Evolutionary conservation across 106 monocot species (phyloP), one percentile per base, ranked within the genome.

Genomic region (Triglochin maritima): DNA sequence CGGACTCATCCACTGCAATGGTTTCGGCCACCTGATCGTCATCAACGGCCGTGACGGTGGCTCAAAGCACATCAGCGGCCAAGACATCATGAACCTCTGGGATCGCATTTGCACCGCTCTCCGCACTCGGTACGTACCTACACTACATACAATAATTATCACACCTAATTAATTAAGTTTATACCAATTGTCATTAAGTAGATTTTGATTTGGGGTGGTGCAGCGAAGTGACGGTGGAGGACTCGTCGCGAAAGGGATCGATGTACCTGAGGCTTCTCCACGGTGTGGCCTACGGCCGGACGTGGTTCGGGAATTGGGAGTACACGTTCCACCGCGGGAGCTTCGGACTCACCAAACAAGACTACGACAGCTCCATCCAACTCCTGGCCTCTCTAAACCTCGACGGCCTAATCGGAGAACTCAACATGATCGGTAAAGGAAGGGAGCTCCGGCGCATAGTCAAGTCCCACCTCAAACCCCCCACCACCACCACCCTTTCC

Each of bases 1-100:
- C 74, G 96, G 91, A 49, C 81, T 98, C 53, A 56, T 98, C 76
- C 96, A 98, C 76, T 88, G 96, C 78, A 88, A 91, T 50, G 96
- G 96, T 56, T 98, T 81, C 75, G 96, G 91, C 62, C 95, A 95
- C 62, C 87, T 95, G 57, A 72, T 90, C 53, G 65, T 75, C 54
- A 68, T 95, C 71, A 99, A 92, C 55, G 98, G 98, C 4, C 78
- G 79, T 46, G 84, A 89, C 60, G 92, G 92, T 9, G 98, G 92
- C 0, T 98, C 98, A 7, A 81, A 63, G 62, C 67, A 63, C 54
- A 42, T 99, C 41, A 72, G 82, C 12, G 92, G 98, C 13, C 57
- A 64, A 56, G 88, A 92, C 48, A 85, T 89, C 11, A 86, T 99
- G 92, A 69, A 77, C 7, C 87, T 98, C 70, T 98, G 98, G 98